These are phyloP conservation scores for Vigna trinervia DNA, from an alignment of 306 rosid species.

Conservation along the genomic window DNA sequence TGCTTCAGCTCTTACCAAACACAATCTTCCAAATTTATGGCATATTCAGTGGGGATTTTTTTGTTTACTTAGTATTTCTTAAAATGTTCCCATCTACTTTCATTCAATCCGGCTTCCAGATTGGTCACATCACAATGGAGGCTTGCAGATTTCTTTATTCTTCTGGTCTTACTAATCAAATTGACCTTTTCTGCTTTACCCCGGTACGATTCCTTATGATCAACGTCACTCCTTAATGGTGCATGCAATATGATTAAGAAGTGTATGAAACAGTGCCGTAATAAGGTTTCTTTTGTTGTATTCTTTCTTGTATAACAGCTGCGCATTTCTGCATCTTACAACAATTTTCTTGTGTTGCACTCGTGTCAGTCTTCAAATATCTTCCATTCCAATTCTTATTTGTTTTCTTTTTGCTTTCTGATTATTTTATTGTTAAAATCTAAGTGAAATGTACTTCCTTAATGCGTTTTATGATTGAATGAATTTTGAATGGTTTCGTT, in stretches of 20 bases:
- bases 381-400: neutral
- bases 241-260: slow-evolving; percentile 2
- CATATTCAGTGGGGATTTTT: neutral
- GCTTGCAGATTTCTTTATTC: slow-evolving; percentile 26
- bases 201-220: slow-evolving; percentile 20
- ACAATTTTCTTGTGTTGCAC: neutral
- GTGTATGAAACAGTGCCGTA: neutral
- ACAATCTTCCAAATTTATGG: slow-evolving; percentile 3
- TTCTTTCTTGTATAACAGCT: neutral
- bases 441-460: slow-evolving; percentile 19
- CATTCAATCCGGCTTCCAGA: neutral
- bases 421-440: slow-evolving; percentile 2
- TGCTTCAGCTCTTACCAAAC: neutral
- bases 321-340: neutral
- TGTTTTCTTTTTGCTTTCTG: neutral
- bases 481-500: slow-evolving; percentile 9
- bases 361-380: neutral
- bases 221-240: slow-evolving; percentile 20
- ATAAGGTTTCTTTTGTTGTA: neutral
- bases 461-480: slow-evolving; percentile 18
- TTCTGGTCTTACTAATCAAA: slow-evolving; percentile 12
- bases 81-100: slow-evolving; percentile 3
- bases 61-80: slow-evolving; percentile 14
- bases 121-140: neutral
- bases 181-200: slow-evolving; percentile 34